phyloP scores from a whole-genome alignment of 192 early-diverging fungal genomes.

The Rhizophagus prolifer region DNA sequence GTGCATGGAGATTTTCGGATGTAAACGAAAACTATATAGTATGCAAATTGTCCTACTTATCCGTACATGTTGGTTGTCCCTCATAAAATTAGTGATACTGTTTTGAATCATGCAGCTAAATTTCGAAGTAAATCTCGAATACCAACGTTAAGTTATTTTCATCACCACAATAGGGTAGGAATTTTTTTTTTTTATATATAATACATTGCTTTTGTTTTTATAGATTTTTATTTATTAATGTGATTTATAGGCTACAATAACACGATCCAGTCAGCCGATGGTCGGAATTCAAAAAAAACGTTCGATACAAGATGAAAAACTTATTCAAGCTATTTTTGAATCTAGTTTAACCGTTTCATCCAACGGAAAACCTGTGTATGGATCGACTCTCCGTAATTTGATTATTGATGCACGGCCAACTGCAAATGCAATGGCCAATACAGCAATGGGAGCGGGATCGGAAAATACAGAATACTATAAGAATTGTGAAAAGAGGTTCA shows the following conservation, averaged over 20 bases:
- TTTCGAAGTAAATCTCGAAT: conserved; percentile 78
- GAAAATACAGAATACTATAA: conserved; percentile 94
- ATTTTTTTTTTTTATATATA: neutral
- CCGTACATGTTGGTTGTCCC: conserved; percentile 83
- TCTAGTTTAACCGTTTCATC: conserved; percentile 47
- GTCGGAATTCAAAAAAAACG: conserved; percentile 93
- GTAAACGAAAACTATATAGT: conserved; percentile 77
- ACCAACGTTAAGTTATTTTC: conserved; percentile 87
- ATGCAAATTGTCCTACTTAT: conserved; percentile 75
- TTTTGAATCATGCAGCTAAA: conserved; percentile 82
- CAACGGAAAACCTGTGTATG: conserved; percentile 47
- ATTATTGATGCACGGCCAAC: conserved; percentile 96
- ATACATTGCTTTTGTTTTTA: neutral
- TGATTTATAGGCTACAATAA: conserved; percentile 71
- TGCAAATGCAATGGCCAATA: conserved; percentile 91
- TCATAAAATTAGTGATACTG: conserved; percentile 83
- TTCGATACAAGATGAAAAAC: conserved; percentile 96
- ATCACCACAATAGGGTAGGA: conserved; percentile 71
- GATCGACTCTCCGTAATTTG: conserved; percentile 63
- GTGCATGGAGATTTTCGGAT: conserved; percentile 76
- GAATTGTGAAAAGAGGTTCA: conserved; percentile 80
- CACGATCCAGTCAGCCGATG: conserved; percentile 92
- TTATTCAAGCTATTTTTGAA: conserved; percentile 89
- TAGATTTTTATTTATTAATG: neutral
- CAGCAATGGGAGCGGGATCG: conserved; percentile 89